Conservation (phyloP, 805 yeast species). For the Lachancea meyersii region DNA sequence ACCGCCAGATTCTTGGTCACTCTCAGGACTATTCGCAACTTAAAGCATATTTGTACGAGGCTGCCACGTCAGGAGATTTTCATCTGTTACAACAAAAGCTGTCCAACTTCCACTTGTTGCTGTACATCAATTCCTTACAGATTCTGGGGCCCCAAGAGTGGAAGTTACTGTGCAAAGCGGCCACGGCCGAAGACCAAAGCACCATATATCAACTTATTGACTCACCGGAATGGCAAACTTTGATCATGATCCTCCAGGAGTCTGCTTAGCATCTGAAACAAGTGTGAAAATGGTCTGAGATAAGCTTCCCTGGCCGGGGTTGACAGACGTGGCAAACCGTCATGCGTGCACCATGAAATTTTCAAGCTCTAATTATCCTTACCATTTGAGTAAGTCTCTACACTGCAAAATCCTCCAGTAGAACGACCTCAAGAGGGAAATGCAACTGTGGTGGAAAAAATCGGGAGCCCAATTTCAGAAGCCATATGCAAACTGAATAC, state of each 20-base stretch:
- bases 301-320: not conserved
- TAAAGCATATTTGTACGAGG: constrained; percentile 40
- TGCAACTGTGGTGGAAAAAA: too few species aligned
- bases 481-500: not conserved
- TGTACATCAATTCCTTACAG: constrained; percentile 50
- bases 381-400: too few species aligned
- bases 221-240: constrained; percentile 77
- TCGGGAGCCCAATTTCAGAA: not conserved
- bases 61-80: constrained; percentile 28
- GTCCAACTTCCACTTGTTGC: constrained; percentile 73
- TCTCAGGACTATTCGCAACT: constrained; percentile 60
- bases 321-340: too few species aligned
- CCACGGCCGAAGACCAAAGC: constrained; percentile 36
- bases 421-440: too few species aligned
- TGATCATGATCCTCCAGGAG: constrained; percentile 47
- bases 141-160: constrained; percentile 55
- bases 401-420: too few species aligned
- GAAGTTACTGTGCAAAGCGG: constrained; percentile 42
- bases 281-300: too few species aligned
- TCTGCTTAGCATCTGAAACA: constrained; percentile 14
- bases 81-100: constrained; percentile 34
- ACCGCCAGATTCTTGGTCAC: constrained; percentile 69
- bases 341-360: too few species aligned
- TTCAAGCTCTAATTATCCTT: too few species aligned
- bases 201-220: constrained; percentile 41